These are phyloP conservation scores for Raddia guianensis DNA, from an alignment of 176 grass and related monocot genomes.

Conservation along the genomic window DNA sequence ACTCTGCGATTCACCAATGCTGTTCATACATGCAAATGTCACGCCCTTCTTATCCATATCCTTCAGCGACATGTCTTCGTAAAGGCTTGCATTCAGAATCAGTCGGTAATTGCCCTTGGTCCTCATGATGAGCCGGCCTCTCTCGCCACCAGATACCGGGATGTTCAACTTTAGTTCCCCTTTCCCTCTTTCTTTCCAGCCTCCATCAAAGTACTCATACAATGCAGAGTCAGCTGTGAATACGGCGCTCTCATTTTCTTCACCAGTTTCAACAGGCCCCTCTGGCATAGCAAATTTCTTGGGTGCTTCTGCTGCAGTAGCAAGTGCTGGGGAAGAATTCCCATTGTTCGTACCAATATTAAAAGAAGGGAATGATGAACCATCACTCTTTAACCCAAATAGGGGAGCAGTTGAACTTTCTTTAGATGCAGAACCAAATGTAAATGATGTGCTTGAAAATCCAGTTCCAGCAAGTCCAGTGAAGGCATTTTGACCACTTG, in stretches of 20 bases:
- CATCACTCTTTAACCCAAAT: constrained; percentile 54
- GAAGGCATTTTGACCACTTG: constrained; percentile 98
- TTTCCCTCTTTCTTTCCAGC: constrained; percentile 98
- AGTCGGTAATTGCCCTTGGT: constrained; percentile 87
- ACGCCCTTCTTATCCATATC: constrained; percentile 97
- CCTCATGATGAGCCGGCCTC: constrained; percentile 85
- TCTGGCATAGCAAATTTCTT: constrained; percentile 74
- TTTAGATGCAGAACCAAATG: constrained; percentile 66
- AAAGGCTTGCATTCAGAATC: constrained; percentile 84
- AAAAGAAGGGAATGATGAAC: constrained; percentile 60
- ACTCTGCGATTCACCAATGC: constrained; percentile 58
- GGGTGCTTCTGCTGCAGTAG: constrained; percentile 43
- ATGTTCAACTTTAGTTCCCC: constrained; percentile 91
- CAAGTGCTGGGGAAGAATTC: constrained; percentile 34
- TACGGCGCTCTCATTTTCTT: constrained; percentile 81
- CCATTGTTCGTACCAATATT: constrained; percentile 54
- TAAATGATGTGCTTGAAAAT: constrained; percentile 76
- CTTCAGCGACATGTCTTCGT: constrained; percentile 80
- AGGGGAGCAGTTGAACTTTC: constrained; percentile 52
- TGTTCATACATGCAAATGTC: constrained; percentile 92
- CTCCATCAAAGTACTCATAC: constrained; percentile 84
- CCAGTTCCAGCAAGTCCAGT: constrained; percentile 85
- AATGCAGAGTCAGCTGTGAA: constrained; percentile 81
- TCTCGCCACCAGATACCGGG: constrained; percentile 57
- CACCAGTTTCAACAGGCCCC: constrained; percentile 89